Evolutionary conservation across 2,329 filamentous ascomycete species (phyloP), one percentile per base, ranked within the genome.

Genomic region (Phoma sp.): DNA sequence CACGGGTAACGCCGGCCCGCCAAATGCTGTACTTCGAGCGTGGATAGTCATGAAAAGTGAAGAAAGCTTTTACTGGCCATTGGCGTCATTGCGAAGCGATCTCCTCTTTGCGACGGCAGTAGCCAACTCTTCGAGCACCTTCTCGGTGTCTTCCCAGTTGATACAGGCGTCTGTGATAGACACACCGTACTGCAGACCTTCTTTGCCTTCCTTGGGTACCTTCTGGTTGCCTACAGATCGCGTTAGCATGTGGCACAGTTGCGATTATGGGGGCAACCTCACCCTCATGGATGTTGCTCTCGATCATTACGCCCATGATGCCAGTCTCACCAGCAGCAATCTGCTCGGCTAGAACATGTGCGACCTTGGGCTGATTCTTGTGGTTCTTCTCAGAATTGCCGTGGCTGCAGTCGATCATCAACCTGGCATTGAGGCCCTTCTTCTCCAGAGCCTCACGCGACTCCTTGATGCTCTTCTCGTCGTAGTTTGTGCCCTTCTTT

Each of bases 331-430:
- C 95, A 54, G 84, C 85, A 50, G 88, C 83, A 57, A 99, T 90
- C 79, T 99, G 95, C 70, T 90, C 87, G 2, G 91, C 92, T 53
- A 99, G 76, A 10, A 82, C 85, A 45, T 86, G 87, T 3, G 92
- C 93, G 19, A 99, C 95, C 83, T 94, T 92, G 64, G 93, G 93
- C 80, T 99, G 95, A 78, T 98, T 99, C 80, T 88, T 92, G 84
- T 98, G 94, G 78, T 98, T 87, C 85, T 99, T 99, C 74, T 89
- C 81, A 40, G 91, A 96, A 82, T 97, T 97, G 62, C 95, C 95
- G 76, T 99, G 95, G 76, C 90, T 95, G 84, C 95, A 99, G 79
- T 99, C 95, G 27, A 99, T 89, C 95, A 99, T 99, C 71, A 99
- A 82, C 61, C 92, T 84, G 62, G 91, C 83, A 53, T 83, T 83